phyloP scores from a whole-genome alignment of 257 asterid genomes.

The Jacaranda copaia region DNA sequence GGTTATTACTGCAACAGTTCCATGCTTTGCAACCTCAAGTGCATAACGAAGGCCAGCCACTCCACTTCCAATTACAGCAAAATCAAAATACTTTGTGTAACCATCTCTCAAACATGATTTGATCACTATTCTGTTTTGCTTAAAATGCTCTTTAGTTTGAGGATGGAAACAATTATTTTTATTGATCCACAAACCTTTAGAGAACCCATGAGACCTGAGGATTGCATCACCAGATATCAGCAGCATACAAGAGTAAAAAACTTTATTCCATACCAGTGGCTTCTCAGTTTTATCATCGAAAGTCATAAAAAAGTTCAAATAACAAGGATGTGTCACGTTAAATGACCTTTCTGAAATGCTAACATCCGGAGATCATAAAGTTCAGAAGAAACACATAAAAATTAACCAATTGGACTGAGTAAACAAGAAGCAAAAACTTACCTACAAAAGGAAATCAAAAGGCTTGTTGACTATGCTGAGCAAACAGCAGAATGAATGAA shows the following conservation, averaged over 20 bases:
- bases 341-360: background rate
- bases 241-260: constrained; percentile 1
- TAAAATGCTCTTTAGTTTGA: constrained; percentile 46
- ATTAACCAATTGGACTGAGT: background rate
- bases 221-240: constrained; percentile 22
- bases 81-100: constrained; percentile 75
- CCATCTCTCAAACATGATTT: constrained; percentile 65
- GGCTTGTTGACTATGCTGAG: background rate
- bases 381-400: background rate
- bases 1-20: constrained; percentile 92
- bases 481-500: background rate
- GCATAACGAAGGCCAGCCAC: constrained; percentile 99
- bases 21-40: constrained; percentile 91
- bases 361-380: background rate
- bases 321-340: background rate
- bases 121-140: constrained; percentile 48
- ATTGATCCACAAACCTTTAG: constrained; percentile 50
- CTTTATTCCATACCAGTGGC: background rate
- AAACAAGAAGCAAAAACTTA: background rate
- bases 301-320: constrained; percentile 19
- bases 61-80: constrained; percentile 95
- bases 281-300: background rate
- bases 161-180: constrained; percentile 36
- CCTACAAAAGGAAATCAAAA: background rate
- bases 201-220: constrained; percentile 73